Percentiles rank a stretch among this genome's conserved stretches.
These are phyloP conservation scores for Rhipidocladum racemiflorum DNA, from an alignment of 176 grass and related monocot species.

Conservation along the genomic window DNA sequence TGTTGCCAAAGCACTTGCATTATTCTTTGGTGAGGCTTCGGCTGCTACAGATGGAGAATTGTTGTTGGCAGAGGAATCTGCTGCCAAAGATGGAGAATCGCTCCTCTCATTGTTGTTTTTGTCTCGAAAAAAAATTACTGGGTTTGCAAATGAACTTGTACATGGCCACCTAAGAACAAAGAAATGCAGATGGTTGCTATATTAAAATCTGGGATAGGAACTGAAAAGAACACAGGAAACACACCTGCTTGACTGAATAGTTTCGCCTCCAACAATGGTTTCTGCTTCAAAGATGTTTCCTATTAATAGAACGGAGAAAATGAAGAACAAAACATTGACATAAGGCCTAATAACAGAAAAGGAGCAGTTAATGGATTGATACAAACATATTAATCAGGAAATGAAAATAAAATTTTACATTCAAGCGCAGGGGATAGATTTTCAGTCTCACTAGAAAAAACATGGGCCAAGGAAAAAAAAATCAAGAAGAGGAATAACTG, in stretches of 20 bases:
- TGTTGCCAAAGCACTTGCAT: slow-evolving; percentile 33
- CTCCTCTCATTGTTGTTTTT: slow-evolving; percentile 44
- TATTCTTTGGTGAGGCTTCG: slow-evolving; percentile 48
- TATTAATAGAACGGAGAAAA: slow-evolving; percentile 22
- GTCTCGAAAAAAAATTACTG: slow-evolving; percentile 30
- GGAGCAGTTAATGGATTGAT: background rate
- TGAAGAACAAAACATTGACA: background rate
- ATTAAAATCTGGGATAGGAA: slow-evolving; percentile 16
- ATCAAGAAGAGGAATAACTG: background rate
- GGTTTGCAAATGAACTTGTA: slow-evolving; percentile 59
- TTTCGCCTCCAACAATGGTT: slow-evolving; percentile 51
- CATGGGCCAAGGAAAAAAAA: background rate
- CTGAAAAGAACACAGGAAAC: background rate
- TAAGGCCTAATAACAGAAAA: slow-evolving; percentile 11
- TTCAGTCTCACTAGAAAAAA: background rate
- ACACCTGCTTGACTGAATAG: slow-evolving; percentile 64
- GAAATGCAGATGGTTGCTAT: slow-evolving; percentile 9
- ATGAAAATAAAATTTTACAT: background rate
- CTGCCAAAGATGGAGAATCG: slow-evolving; percentile 35
- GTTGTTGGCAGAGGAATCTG: slow-evolving; percentile 39
- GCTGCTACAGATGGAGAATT: slow-evolving; percentile 37
- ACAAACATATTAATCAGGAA: background rate
- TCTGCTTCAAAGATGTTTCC: slow-evolving; percentile 62
- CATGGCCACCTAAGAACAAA: slow-evolving; percentile 55
- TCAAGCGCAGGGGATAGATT: background rate